Conservation (phyloP, 1,284 basidiomycete genomes). For the Rugosomyces carneus region DNA sequence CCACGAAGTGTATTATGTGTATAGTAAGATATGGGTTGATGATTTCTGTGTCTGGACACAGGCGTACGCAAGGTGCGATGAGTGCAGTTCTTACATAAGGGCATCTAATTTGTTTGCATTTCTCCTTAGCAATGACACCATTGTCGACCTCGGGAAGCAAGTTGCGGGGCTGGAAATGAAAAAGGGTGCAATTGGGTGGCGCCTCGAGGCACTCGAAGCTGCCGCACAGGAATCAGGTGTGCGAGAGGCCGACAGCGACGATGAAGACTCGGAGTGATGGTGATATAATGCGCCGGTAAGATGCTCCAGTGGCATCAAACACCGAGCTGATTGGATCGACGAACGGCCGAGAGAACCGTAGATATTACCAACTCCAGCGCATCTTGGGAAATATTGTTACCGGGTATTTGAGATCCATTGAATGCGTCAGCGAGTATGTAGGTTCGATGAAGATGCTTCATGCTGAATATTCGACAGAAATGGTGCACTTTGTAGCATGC, state of each 20-base stretch:
- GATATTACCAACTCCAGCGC: not conserved
- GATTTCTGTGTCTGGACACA: constrained; percentile 76
- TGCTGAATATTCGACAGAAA: not conserved
- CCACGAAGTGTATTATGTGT: constrained; percentile 78
- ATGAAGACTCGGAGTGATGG: constrained; percentile 32
- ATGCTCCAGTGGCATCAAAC: not conserved
- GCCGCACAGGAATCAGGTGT: constrained; percentile 36
- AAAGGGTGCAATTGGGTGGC: constrained; percentile 62
- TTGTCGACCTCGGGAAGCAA: constrained; percentile 39
- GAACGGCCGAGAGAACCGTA: not conserved
- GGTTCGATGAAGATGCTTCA: not conserved
- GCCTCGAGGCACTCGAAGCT: constrained; percentile 58
- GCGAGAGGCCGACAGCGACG: constrained; percentile 51
- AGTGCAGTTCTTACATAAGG: not conserved
- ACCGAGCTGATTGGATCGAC: not conserved
- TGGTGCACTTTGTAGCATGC: too few relatives aligned
- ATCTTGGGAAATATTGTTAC: not conserved
- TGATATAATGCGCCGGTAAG: constrained; percentile 3
- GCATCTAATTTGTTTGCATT: not conserved
- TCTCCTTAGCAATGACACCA: constrained; percentile 48
- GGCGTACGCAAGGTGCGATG: constrained; percentile 43
- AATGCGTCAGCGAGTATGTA: not conserved
- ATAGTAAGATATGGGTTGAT: constrained; percentile 77
- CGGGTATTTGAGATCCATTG: not conserved
- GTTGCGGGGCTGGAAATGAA: constrained; percentile 37